phyloP scores from a whole-genome alignment of 2,329 filamentous ascomycete genomes.

The Lasiodiplodia sp. region DNA sequence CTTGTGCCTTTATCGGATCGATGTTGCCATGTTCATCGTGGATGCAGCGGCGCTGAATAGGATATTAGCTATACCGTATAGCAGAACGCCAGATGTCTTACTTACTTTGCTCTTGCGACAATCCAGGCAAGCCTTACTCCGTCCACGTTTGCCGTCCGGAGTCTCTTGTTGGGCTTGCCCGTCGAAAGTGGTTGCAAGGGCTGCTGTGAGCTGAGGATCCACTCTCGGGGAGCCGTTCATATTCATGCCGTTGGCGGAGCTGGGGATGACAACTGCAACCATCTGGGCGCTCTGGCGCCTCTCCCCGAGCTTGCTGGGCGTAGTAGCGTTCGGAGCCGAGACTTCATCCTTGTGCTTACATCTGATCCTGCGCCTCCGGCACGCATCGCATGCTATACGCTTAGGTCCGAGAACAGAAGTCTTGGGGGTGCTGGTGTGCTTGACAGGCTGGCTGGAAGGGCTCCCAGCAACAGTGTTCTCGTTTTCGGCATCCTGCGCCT shows the following conservation, averaged over 20 bases:
- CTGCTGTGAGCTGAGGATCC: conserved; percentile 32
- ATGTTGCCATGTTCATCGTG: conserved; percentile 70
- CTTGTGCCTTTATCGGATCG: conserved; percentile 69
- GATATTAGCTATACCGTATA: conserved; percentile 35
- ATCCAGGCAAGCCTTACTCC: conserved; percentile 70
- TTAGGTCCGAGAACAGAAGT: conserved; percentile 67
- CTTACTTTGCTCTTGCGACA: conserved; percentile 72
- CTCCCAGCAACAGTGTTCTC: background rate
- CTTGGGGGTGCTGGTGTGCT: conserved; percentile 59
- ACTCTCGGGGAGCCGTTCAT: conserved; percentile 35
- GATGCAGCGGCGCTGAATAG: conserved; percentile 66
- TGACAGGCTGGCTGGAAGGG: conserved; percentile 38
- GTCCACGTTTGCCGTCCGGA: conserved; percentile 61
- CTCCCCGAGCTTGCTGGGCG: conserved; percentile 1
- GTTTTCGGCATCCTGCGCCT: conserved; percentile 32
- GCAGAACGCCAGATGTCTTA: conserved; percentile 26
- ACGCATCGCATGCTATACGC: conserved; percentile 67
- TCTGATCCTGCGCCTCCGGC: conserved; percentile 66
- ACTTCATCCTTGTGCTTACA: conserved; percentile 69
- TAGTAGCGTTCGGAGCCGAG: conserved; percentile 30
- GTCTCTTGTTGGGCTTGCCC: conserved; percentile 39
- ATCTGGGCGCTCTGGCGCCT: conserved; percentile 26
- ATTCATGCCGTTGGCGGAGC: background rate
- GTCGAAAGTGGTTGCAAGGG: conserved; percentile 31
- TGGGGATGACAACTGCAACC: conserved; percentile 27